Conservation (phyloP, 202 grass and related monocot genomes). For the Elaeis oleifera region DNA sequence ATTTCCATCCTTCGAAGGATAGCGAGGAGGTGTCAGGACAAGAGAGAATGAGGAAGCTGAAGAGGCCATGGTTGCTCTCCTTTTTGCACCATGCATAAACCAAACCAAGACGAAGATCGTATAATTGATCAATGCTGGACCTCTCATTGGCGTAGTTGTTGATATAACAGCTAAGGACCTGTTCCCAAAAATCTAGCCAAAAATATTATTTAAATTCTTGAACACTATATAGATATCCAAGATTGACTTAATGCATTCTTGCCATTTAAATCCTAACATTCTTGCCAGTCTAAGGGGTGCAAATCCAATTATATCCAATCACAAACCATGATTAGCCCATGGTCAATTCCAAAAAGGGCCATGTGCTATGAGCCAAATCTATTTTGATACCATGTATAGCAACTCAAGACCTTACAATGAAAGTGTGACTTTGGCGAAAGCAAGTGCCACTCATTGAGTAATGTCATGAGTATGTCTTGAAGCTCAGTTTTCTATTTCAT, state of each 20-base stretch:
- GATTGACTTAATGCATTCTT: too few relatives aligned
- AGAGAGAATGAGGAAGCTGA: constrained; percentile 9
- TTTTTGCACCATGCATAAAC: constrained; percentile 19
- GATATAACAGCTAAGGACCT: neutral
- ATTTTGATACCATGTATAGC: too few relatives aligned
- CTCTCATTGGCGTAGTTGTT: neutral
- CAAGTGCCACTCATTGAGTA: constrained; percentile 10
- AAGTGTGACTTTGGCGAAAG: constrained; percentile 12
- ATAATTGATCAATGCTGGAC: constrained; percentile 19
- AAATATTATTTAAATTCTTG: too few relatives aligned
- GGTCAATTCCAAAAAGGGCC: too few relatives aligned
- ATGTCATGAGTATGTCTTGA: constrained; percentile 19
- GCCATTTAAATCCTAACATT: too few relatives aligned
- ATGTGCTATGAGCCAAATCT: too few relatives aligned
- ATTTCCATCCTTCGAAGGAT: constrained; percentile 26
- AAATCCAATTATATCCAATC: too few relatives aligned
- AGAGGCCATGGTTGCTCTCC: constrained; percentile 20
- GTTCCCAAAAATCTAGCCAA: too few relatives aligned
- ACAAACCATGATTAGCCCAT: too few relatives aligned
- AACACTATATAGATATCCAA: too few relatives aligned
- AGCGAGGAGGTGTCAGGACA: constrained; percentile 11
- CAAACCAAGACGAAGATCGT: constrained; percentile 12
- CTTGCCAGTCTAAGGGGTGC: too few relatives aligned
- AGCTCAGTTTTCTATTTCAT: constrained; percentile 21
- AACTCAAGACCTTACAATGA: neutral